Evolutionary conservation across 352 stramenopile genomes (phyloP), one percentile per base, ranked within the genome.

Genomic region (Globisporangium emineosum): DNA sequence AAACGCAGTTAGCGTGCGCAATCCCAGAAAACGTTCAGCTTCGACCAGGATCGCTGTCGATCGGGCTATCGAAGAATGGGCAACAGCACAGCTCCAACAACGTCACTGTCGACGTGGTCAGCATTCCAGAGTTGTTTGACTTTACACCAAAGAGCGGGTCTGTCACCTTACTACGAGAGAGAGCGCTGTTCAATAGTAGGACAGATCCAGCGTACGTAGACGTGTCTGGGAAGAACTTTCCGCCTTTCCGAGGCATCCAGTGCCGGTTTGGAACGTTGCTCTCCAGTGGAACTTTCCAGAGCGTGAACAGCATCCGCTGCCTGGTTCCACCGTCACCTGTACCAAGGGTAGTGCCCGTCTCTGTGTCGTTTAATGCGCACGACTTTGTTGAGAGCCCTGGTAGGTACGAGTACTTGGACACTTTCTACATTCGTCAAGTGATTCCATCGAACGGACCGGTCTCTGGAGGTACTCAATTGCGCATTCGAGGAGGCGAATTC

Each of bases 321-420:
- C 60, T 67, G 2, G 74, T 91, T 9, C 83, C 83, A 15, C 29
- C 49, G 0, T 72, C 71, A 0, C 33, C 50, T 17, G 58, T 71
- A 1, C 54, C 69, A 8, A 69, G 62, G n/a, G 52, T 47, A 5
- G 70, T 77, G 10, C 21, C 62, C 1, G 21, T 90, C 45, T 58
- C 69, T 0, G 56, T 96, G 13, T 90, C 81, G 0, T 90, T 94
- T 49, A 92, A 96, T 64, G 66, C 67, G 2, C 67, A 79, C 1
- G 81, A 93, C 45, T 91, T 85, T 53, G 51, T 83, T 1, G 45
- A 69, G 8, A 67, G 70, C 51, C 42, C 42, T 4, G 27, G 63
- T 1, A 21, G 29, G 0, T 90, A 81, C 57, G 70, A 78, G 56
- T 93, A 78, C 61, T 5, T 79, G 0, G 57, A 66, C 5, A 42